Conservation (phyloP, 2,329 filamentous ascomycete genomes). For the Teratosphaeriaceae sp. region DNA sequence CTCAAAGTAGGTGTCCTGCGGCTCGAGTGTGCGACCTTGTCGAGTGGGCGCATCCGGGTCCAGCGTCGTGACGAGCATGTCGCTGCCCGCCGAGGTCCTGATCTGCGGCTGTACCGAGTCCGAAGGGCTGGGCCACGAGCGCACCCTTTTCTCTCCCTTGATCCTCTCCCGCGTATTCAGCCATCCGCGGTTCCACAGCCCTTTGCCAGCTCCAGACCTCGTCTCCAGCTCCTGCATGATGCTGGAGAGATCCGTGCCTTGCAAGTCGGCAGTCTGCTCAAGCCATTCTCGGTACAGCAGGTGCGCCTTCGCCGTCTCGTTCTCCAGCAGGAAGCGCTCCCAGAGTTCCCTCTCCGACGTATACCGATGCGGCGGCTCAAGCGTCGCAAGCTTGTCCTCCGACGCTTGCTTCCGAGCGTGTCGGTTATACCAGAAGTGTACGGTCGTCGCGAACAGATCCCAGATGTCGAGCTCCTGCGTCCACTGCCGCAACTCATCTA, state of each 20-base stretch:
- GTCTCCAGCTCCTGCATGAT: conserved; percentile 61
- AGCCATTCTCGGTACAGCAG: conserved; percentile 80
- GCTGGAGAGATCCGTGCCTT: conserved; percentile 64
- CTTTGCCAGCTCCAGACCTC: conserved; percentile 65
- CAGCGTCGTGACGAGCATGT: conserved; percentile 72
- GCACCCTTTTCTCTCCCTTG: conserved; percentile 79
- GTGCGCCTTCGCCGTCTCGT: conserved; percentile 70
- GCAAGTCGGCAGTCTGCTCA: conserved; percentile 63
- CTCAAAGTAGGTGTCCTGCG: conserved; percentile 82
- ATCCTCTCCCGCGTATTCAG: conserved; percentile 84
- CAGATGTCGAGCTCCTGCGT: conserved; percentile 85
- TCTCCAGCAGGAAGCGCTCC: conserved; percentile 66
- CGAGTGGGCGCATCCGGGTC: conserved; percentile 86
- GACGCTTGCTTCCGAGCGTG: conserved; percentile 19
- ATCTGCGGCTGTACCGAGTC: conserved; percentile 46
- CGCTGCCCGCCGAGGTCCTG: conserved; percentile 44
- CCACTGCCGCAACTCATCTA: conserved; percentile 55
- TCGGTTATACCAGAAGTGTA: conserved; percentile 54
- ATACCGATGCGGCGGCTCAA: conserved; percentile 40
- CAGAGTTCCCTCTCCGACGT: conserved; percentile 58
- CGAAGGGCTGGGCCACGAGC: conserved; percentile 43
- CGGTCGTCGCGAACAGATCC: conserved; percentile 71
- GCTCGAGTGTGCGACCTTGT: conserved; percentile 68
- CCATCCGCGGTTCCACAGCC: conserved; percentile 83
- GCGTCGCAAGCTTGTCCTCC: conserved; percentile 24